Base-by-base conservation (phyloP, 2,329 filamentous ascomycete genomes). In the Tolypocladium sp. region DNA sequence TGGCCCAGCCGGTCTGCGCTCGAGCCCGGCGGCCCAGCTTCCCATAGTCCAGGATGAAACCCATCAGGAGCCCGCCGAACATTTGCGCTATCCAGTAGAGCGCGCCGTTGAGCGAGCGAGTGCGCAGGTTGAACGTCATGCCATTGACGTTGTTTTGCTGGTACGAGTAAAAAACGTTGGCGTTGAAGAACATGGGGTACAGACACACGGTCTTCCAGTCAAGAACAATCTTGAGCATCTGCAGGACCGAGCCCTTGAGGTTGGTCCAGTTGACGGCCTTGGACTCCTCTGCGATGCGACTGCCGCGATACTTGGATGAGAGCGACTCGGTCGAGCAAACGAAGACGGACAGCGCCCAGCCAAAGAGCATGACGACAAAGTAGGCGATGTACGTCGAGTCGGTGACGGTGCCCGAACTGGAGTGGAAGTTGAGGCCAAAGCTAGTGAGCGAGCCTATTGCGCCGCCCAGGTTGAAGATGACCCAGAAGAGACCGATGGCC, bases 71-170 rank as follows among this genome's bases (percentile, higher is more conserved):
- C 3, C 77, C 79, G 15, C 80, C 79, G 20, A 80, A 62, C 72
- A 83, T 82, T 68, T 83, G 80, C 3, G 79, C 76, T 6, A 82
- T 74, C 80, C 80, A 82, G 70, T 83, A 82, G 25, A 82, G 68
- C 0, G 78, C 71, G 57, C 78, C 76, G 66, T 82, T 82, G 57
- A 82, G 77, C 3, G 80, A 79, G 15, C 80, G 79, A 2, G 79
- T 77, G 59, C 81, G 78, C 57, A 81, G 77, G 65, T 81, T 79
- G 71, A 83, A 84, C 38, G 76, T 78, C 63, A 74, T 71, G 25
- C 77, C 78, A 68, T 83, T 84, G 69, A 82, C 79, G 61, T 76
- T 71, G 67, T 82, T 82, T 61, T 81, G 79, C 65, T 82, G 80
- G 65, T 83, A 83, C 46, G 77, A 79, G 69, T 82, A 82, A 65